Base-by-base conservation (phyloP, 768 basidiomycete species). In the Phylloporus sp. region DNA sequence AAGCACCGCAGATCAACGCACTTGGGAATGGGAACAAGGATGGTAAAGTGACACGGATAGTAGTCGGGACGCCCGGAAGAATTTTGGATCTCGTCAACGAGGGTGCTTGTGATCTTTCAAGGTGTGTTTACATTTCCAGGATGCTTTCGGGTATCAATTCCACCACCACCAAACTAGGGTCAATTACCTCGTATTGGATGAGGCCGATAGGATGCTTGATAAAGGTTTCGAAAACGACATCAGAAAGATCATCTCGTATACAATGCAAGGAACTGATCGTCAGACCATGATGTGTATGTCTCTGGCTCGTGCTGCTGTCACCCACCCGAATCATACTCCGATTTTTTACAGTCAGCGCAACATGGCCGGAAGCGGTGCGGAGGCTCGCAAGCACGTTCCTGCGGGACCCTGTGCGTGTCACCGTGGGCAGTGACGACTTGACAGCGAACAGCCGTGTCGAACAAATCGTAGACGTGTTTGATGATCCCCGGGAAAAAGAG, bases 161-260 rank as follows among this genome's bases (percentile, higher is more conserved):
- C 6, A 23, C 14, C 26, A 28, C n/a, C n/a, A 10, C 15, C 14
- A 18, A 22, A 31, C 21, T 52, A 91, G 88, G 23, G 92, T 98
- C 13, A 74, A 81, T 34, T 99, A 94, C 69, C 73, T 98, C 18
- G 95, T 97, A 9, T 72, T 99, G 50, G 96, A 99, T 62, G 96
- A 99, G 71, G 96, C 96, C 6, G 95, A 98, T 69, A 78, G 95
- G 41, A 97, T 97, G 95, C 74, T 99, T 40, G 96, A 98, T 65
- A 92, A 87, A 66, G 96, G 95, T 0, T 99, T 99, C 63, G 96
- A 99, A 65, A 96, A 98, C 59, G 96, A 97, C 63, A 96, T 98
- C 49, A 75, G 91, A 42, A 80, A 75, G 49, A 98, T 99, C 60
- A 93, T 98, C 51, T 82, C 78, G 8, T 72, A 76, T 46, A 81